Base-by-base conservation (phyloP, 495 filamentous ascomycete species). In the Penicillium egyptiacum region DNA sequence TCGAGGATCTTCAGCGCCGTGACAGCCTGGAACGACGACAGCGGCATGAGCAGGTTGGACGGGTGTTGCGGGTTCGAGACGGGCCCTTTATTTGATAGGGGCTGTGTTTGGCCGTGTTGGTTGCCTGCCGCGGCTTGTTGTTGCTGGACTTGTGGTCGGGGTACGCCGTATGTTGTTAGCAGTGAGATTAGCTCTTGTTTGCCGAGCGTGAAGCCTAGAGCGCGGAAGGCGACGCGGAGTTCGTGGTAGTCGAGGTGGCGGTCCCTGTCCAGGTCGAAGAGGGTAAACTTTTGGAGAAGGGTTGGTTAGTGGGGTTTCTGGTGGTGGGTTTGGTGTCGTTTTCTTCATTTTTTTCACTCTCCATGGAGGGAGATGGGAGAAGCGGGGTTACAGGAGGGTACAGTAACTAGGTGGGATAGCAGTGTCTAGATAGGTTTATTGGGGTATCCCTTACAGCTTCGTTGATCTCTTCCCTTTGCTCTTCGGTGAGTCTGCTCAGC, bases 241-340 rank as follows among this genome's bases (percentile, higher is more conserved):
- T 98, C 93, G 73, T 96, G 92, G 83, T 96, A 97, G 73, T 96
- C 92, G 61, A 98, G 91, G 64, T 89, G 83, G 50, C 85, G 82
- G 78, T 98, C 92, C 75, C 93, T 92, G 81, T 98, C 94, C 56
- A 96, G 88, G 74, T 98, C 93, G 79, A 98, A 98, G 69, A 98
- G 88, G 53, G 84, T 86, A 76, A 98, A 97, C 92, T 97, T 35
- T n/a, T n/a, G 14, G 35, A 37, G 16, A 14, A 57, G 7, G 16
- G 4, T 17, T 37, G 37, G 48, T 70, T 64, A 60, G 61, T 12
- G 11, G 35, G 5, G 46, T 3, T 50, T 50, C 37, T 20, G 1
- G 31, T 20, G 5, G n/a, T 37, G 11, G 11, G 0, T 33, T 31
- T 14, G 0, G 28, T 30, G 28, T 30, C 11, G 47, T 20, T 50